Evolutionary conservation across 75 land plant genomes (phyloP).

Genomic region (Isoetes taiwanensis): DNA sequence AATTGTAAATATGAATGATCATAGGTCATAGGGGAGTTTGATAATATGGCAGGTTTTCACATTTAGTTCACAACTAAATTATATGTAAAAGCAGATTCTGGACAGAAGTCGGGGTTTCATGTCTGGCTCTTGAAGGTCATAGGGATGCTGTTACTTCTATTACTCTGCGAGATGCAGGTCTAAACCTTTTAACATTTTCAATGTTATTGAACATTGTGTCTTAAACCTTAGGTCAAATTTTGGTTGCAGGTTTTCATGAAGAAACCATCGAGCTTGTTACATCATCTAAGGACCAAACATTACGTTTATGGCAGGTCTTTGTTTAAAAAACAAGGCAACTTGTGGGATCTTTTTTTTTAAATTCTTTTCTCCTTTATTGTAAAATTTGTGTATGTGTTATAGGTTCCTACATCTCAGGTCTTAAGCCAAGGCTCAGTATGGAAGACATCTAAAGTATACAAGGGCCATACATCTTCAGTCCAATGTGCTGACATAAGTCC

Average conservation of each 20-base stretch:
- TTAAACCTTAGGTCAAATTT: not conserved
- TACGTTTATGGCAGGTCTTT: slow-evolving; percentile 63
- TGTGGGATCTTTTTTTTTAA: not conserved
- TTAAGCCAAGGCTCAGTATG: slow-evolving; percentile 17
- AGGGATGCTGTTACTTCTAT: slow-evolving; percentile 50
- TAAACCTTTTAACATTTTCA: not conserved
- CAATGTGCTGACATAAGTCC: slow-evolving; percentile 51
- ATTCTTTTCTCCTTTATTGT: not conserved
- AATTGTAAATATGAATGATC: too few relatives aligned
- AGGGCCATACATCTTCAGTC: slow-evolving; percentile 60
- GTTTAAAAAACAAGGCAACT: too few relatives aligned
- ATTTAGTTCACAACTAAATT: too few relatives aligned
- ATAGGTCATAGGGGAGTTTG: too few relatives aligned
- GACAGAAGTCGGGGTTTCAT: slow-evolving; percentile 41
- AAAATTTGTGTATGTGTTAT: too few relatives aligned
- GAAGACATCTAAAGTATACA: slow-evolving; percentile 38
- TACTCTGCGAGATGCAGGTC: not conserved
- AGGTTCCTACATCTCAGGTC: too few relatives aligned
- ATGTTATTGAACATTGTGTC: not conserved
- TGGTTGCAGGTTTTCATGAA: not conserved
- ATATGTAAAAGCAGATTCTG: slow-evolving; percentile 39
- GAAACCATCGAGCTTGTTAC: slow-evolving; percentile 28
- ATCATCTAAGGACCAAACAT: slow-evolving; percentile 56
- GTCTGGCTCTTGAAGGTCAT: slow-evolving; percentile 64
- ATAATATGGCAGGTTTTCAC: too few relatives aligned